Evolutionary conservation across 2,329 filamentous ascomycete species (phyloP), one percentile per base, ranked within the genome.

Genomic region (Erysiphe pisi): DNA sequence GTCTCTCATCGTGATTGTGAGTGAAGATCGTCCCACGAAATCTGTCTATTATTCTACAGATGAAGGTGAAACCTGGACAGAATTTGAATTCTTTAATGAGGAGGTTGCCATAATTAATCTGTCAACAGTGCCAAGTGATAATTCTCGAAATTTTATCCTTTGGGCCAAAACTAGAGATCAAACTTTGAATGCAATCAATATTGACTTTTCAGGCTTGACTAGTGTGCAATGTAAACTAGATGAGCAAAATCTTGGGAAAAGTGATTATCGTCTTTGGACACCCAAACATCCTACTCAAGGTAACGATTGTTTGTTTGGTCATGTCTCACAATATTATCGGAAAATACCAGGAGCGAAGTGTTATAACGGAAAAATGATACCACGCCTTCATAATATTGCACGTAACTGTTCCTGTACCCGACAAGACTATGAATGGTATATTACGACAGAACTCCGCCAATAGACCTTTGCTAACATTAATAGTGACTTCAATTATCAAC

Each of bases 401-500:
- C 84, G 87, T 79, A 93, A 96, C 82, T 99, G 95, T 85, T 86
- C 88, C 78, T 99, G 95, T 84, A 91, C 89, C 12, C 87, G 93
- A 76, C 87, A 89, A 77, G 95, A 99, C 83, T 99, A 90, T 82
- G 95, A 99, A 86, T 99, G 95, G 92, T 94, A 36, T 16, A 31
- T 45, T 47, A 47, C 2, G 40, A n/a, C 45, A 31, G 77, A 65
- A 61, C 16, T 20, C 25, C 40, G 11, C 68, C 22, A 9, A 77
- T 45, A 14, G 40, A 36, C 76, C 6, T 8, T 22, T 77, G 74
- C 79, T 80, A 79, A 81, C 76, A 28, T 22, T 36, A 31, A 40
- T 79, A 95, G 93, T 84, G 94, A 96, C 82, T 99, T 93, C 86
- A 99, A 99, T 83, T 99, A 89, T 83, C 90, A 98, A 82, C 88